A percentile compares a stretch with the other conserved stretches of the same genome.
phyloP scores from a whole-genome alignment of 352 stramenopile genomes.

The Globisporangium cederbergense region DNA sequence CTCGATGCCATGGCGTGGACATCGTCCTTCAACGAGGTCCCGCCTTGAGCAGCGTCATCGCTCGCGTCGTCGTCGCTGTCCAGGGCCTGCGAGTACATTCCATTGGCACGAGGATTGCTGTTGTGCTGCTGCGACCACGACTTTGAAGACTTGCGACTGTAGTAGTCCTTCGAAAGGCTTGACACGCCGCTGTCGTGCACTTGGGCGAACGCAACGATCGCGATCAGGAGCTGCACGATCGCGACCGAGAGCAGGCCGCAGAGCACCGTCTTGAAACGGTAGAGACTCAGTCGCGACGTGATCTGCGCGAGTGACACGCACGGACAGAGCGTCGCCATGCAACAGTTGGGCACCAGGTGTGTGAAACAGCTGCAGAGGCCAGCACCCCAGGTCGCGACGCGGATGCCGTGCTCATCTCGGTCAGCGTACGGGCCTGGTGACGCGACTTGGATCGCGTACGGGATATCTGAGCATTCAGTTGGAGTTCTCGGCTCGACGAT shows the following conservation, averaged over 20 bases:
- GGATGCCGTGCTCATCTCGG: constrained; percentile 21
- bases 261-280: constrained; percentile 17
- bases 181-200: neutral
- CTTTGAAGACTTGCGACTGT: neutral
- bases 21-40: neutral
- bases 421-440: constrained; percentile 16
- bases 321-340: constrained; percentile 25
- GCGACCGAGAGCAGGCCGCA: constrained; percentile 7
- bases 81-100: neutral
- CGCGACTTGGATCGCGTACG: constrained; percentile 18
- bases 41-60: neutral
- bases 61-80: neutral
- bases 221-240: constrained; percentile 9
- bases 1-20: neutral
- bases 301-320: constrained; percentile 30
- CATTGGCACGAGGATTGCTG: neutral
- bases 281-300: constrained; percentile 12
- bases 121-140: neutral
- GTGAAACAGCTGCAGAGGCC: constrained; percentile 28
- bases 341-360: constrained; percentile 33
- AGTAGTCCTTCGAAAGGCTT: neutral
- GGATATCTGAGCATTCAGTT: constrained; percentile 6
- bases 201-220: constrained; percentile 11
- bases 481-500: constrained; percentile 12
- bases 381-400: constrained; percentile 22